Conservation (phyloP, 192 early-diverging fungal species). For the Coemansia sp. region DNA sequence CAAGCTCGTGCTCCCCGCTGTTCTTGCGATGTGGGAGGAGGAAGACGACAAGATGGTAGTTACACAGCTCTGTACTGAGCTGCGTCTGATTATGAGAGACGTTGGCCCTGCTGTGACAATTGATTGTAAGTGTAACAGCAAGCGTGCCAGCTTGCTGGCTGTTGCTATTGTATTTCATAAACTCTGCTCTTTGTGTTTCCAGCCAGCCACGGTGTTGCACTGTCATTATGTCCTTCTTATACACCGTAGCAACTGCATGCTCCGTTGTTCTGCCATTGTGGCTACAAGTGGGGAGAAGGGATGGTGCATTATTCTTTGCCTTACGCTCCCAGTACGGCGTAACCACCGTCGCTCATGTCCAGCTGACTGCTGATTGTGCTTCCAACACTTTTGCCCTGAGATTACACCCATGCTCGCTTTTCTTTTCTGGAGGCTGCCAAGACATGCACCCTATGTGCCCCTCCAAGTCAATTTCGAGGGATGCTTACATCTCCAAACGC, state of each 20-base stretch:
- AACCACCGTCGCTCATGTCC: neutral
- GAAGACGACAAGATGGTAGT: slow-evolving; percentile 85
- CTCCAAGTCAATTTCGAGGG: neutral
- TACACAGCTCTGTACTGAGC: slow-evolving; percentile 73
- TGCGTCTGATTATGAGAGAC: slow-evolving; percentile 66
- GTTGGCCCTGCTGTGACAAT: slow-evolving; percentile 67
- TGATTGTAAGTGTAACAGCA: slow-evolving; percentile 43
- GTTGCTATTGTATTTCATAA: neutral
- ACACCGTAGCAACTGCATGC: too few relatives aligned
- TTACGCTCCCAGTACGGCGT: neutral
- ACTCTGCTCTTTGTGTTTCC: neutral
- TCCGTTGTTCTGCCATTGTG: too few relatives aligned
- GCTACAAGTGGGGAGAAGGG: too few relatives aligned
- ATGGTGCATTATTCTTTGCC: neutral
- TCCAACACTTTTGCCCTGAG: neutral
- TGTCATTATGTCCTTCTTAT: too few relatives aligned
- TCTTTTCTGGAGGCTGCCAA: neutral
- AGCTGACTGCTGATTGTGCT: neutral
- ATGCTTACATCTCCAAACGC: neutral
- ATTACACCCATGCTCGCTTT: neutral
- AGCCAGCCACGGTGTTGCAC: neutral
- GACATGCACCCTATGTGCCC: neutral
- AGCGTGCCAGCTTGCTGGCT: neutral
- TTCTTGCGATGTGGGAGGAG: slow-evolving; percentile 71
- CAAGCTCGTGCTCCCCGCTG: slow-evolving; percentile 65